These are phyloP conservation scores for Scleroderma citrinum DNA, from an alignment of 768 basidiomycete species.

Conservation along the genomic window DNA sequence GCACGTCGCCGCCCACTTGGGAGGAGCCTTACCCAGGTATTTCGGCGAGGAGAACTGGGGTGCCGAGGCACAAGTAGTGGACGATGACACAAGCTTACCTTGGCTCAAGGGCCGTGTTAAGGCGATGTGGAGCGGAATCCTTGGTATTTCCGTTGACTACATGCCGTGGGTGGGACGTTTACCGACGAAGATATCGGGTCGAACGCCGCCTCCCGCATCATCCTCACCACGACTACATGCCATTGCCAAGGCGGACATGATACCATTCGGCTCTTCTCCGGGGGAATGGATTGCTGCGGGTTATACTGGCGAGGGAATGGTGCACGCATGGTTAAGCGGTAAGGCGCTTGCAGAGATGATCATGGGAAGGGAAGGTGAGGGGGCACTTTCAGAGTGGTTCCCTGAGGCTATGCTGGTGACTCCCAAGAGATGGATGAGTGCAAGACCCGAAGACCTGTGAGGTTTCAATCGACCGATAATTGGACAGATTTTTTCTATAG, in stretches of 20 bases:
- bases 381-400: constrained; percentile 37
- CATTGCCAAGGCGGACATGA: too few relatives aligned
- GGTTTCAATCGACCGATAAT: too few relatives aligned
- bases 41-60: constrained; percentile 47
- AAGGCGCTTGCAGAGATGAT: constrained; percentile 58
- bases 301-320: constrained; percentile 71
- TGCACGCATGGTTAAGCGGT: constrained; percentile 62
- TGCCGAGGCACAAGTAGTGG: constrained; percentile 19
- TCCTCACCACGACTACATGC: not conserved
- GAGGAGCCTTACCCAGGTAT: constrained; percentile 44
- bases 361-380: constrained; percentile 30
- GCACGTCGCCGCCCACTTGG: constrained; percentile 31
- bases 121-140: constrained; percentile 57
- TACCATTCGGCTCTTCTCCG: constrained; percentile 24
- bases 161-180: constrained; percentile 71
- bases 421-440: constrained; percentile 48
- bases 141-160: constrained; percentile 56
- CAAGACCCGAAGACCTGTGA: constrained; percentile 38
- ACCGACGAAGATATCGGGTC: constrained; percentile 41
- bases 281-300: constrained; percentile 75
- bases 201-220: constrained; percentile 20
- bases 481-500: too few relatives aligned
- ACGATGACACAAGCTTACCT: constrained; percentile 4
- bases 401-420: constrained; percentile 45
- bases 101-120: constrained; percentile 46